Evolutionary conservation across 176 grass and related monocot genomes (phyloP).

Genomic region (Ananas comosus): DNA sequence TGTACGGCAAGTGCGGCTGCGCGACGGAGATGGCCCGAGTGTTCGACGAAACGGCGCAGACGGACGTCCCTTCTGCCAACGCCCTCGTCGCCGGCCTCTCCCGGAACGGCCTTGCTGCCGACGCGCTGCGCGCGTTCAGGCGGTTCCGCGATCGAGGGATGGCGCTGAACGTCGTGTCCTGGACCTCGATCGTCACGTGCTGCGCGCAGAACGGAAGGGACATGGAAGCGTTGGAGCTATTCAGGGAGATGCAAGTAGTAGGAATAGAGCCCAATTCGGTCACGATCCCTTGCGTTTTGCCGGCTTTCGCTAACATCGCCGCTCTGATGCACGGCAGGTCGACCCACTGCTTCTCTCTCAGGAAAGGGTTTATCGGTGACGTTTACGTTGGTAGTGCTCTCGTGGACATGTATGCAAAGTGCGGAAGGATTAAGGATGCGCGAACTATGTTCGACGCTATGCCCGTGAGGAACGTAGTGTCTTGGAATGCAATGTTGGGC

Average conservation of each 20-base stretch:
- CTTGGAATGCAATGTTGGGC: slow-evolving; percentile 75
- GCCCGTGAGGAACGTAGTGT: slow-evolving; percentile 38
- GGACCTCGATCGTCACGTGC: slow-evolving; percentile 65
- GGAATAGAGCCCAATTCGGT: slow-evolving; percentile 54
- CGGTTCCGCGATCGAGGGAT: slow-evolving; percentile 33
- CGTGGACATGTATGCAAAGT: slow-evolving; percentile 76
- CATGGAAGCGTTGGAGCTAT: slow-evolving; percentile 55
- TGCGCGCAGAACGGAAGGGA: slow-evolving; percentile 56
- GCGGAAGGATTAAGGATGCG: slow-evolving; percentile 50
- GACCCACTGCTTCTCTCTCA: slow-evolving; percentile 49
- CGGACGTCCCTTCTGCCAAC: slow-evolving; percentile 53
- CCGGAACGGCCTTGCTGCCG: slow-evolving; percentile 32
- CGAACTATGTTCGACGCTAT: slow-evolving; percentile 46
- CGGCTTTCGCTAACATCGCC: slow-evolving; percentile 62
- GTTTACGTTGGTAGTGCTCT: slow-evolving; percentile 54
- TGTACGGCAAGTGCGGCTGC: slow-evolving; percentile 40
- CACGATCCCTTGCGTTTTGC: slow-evolving; percentile 63
- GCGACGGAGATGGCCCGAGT: slow-evolving; percentile 35
- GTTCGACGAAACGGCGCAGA: slow-evolving; percentile 25
- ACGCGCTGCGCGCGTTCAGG: slow-evolving; percentile 38
- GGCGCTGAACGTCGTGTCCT: slow-evolving; percentile 56
- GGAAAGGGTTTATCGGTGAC: slow-evolving; percentile 30
- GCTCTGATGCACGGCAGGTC: slow-evolving; percentile 51
- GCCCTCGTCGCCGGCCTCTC: slow-evolving; percentile 50
- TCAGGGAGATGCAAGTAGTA: slow-evolving; percentile 54